A percentile compares a stretch with the other conserved stretches of the same genome.
These are phyloP conservation scores for Hypholoma sublateritium DNA, from an alignment of 768 basidiomycete species.

Conservation along the genomic window DNA sequence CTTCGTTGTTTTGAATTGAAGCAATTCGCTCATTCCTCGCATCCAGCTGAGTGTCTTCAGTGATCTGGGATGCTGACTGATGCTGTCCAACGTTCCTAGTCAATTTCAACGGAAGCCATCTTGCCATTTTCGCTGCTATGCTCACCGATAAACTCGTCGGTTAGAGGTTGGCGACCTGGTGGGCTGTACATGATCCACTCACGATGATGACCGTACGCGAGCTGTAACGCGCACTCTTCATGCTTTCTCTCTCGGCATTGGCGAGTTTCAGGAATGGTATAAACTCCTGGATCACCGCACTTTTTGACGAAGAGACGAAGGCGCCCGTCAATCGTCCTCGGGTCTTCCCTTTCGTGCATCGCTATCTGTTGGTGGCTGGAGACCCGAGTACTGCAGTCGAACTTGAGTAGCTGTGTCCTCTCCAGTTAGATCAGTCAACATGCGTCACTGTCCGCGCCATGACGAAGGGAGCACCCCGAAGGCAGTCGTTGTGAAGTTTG, in stretches of 20 bases:
- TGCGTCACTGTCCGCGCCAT: not conserved
- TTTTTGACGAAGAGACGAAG: not conserved
- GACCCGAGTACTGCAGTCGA: not conserved
- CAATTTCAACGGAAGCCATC: not conserved
- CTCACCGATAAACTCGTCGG: not conserved
- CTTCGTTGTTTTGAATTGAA: not conserved
- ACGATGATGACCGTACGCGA: not conserved
- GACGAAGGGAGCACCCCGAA: not conserved
- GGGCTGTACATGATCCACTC: not conserved
- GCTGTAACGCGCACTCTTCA: not conserved
- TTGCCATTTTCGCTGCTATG: not conserved
- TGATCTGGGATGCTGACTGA: not conserved
- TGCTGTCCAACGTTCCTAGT: conserved; percentile 1
- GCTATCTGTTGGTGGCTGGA: not conserved
- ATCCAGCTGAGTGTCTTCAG: not conserved
- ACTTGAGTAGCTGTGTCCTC: not conserved
- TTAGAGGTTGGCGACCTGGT: not conserved
- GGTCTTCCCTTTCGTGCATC: not conserved
- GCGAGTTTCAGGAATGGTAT: not conserved
- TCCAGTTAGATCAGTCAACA: not conserved
- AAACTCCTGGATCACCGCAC: not conserved
- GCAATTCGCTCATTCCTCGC: not conserved
- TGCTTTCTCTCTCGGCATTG: not conserved
- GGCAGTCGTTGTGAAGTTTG: not conserved
- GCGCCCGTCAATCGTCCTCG: not conserved